A percentile compares a stretch with the other conserved stretches of the same genome.
phyloP scores from a whole-genome alignment of 2,329 filamentous ascomycete species.

The Nemania abortiva region DNA sequence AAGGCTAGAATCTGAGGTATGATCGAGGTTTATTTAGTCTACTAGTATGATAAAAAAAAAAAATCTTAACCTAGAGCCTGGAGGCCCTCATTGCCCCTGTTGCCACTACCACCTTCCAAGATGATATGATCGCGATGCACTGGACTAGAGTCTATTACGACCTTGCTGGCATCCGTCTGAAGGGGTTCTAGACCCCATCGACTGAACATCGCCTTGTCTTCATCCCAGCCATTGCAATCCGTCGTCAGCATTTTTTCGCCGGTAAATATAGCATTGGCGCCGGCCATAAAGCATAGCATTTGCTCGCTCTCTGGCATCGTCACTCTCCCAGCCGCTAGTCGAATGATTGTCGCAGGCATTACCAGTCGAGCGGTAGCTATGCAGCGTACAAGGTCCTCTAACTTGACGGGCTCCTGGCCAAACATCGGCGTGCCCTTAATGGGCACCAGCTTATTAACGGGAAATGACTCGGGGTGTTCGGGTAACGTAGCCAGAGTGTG shows the following conservation, averaged over 20 bases:
- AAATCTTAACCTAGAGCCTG: constrained; percentile 17
- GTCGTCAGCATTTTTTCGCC: constrained; percentile 97
- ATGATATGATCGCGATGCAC: constrained; percentile 6
- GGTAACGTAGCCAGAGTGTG: constrained; percentile 86
- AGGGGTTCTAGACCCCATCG: constrained; percentile 86
- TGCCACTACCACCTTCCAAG: not conserved
- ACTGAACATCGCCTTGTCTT: constrained; percentile 86
- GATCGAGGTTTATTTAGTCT: not conserved
- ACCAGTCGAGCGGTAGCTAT: constrained; percentile 86
- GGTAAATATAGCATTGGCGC: constrained; percentile 94
- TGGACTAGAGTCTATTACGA: not conserved
- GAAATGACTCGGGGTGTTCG: constrained; percentile 88
- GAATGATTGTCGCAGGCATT: constrained; percentile 87
- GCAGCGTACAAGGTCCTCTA: constrained; percentile 83
- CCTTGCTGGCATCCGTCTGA: constrained; percentile 55
- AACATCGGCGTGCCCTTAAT: constrained; percentile 91
- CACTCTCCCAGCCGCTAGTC: constrained; percentile 85
- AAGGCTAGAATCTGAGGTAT: constrained; percentile 23
- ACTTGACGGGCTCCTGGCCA: constrained; percentile 77
- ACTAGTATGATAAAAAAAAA: not conserved
- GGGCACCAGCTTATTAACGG: constrained; percentile 89
- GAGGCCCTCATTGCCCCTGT: not conserved
- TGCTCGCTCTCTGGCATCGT: constrained; percentile 91
- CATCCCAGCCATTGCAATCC: constrained; percentile 90
- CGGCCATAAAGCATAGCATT: constrained; percentile 88